Base-by-base conservation (phyloP, 2,329 filamentous ascomycete species). In the Ophiostoma tasmaniense region DNA sequence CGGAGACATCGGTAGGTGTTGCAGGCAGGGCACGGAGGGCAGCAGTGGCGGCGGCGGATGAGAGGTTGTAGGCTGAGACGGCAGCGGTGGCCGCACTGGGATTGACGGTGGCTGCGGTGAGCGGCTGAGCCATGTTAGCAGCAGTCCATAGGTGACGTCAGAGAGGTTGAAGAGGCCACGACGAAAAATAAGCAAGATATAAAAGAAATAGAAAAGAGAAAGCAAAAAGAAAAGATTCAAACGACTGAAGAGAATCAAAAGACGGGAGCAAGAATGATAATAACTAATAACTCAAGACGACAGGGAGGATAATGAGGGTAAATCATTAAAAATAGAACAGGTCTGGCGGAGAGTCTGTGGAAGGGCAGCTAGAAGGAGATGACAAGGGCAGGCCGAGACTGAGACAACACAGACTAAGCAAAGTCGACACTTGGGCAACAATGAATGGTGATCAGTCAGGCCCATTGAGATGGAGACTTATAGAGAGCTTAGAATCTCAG, bases 1-100 rank as follows among this genome's bases (percentile, higher is more conserved):
- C 87, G 77, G 87, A 89, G 69, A 97, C 89, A 73, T 89, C 88
- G 67, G 89, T 94, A 28, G 92, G 93, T 2, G 90, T 89, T 67
- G 88, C 88, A 11, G 92, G 89, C 73, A 90, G 87, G 64, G 90
- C 90, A 76, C 90, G 89, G 70, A 98, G 84, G 64, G 93, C 93
- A 35, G 93, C 89, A 20, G 92, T 93, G 7, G 94, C 93, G 14
- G 94, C 94, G 7, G 93, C 91, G 45, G 90, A 89, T 55, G 93
- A 96, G 61, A 97, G 88, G 76, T 90, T 84, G 79, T 94, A 96
- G 70, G 93, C 93, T 77, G 91, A 90, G 71, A 87, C 87, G 71
- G 93, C 93, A 69, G 92, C 92, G 64, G 90, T 88, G 68, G 93
- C 87, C 70, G 92, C 93, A 75, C 89, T 89, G 69, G 90, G 84